phyloP scores from a whole-genome alignment of 345 rosid species.

The Sapria himalayana region DNA sequence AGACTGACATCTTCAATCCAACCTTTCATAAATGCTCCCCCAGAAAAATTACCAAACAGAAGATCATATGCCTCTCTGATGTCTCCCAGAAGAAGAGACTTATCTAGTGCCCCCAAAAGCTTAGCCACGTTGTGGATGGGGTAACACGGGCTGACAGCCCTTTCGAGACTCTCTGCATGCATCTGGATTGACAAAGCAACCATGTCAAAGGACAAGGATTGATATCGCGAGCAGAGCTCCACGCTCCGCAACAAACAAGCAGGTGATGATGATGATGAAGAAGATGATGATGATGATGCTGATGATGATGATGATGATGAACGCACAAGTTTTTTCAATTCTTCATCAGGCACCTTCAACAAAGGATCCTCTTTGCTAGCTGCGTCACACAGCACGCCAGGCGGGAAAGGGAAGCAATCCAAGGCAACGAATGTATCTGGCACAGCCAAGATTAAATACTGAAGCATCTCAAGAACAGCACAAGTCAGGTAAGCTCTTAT shows the following conservation, averaged over 20 bases:
- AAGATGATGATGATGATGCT: too few relatives aligned
- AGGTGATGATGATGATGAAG: slow-evolving; percentile 27
- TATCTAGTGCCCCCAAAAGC: slow-evolving; percentile 82
- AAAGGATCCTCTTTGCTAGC: slow-evolving; percentile 43
- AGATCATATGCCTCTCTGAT: slow-evolving; percentile 32
- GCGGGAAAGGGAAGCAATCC: slow-evolving; percentile 89
- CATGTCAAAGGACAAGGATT: slow-evolving; percentile 46
- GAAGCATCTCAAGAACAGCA: slow-evolving; percentile 83
- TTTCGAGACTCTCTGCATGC: slow-evolving; percentile 55
- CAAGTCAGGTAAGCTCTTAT: slow-evolving; percentile 77
- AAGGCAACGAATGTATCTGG: slow-evolving; percentile 90
- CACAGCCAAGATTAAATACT: slow-evolving; percentile 65
- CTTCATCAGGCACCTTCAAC: slow-evolving; percentile 51
- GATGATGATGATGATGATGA: too few relatives aligned
- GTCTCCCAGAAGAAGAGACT: slow-evolving; percentile 66
- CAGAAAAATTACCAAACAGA: slow-evolving; percentile 65
- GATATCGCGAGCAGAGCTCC: slow-evolving; percentile 52
- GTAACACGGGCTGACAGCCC: slow-evolving; percentile 49
- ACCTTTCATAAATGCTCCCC: slow-evolving; percentile 46
- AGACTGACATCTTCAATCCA: slow-evolving; percentile 84
- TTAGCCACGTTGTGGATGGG: slow-evolving; percentile 54
- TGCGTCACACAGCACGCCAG: slow-evolving; percentile 46
- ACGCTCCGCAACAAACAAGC: slow-evolving; percentile 34
- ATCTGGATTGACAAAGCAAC: slow-evolving; percentile 54
- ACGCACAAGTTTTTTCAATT: too few relatives aligned